Percentiles rank a stretch among this genome's conserved stretches.
Conservation (phyloP, 1,284 basidiomycete genomes). For the Ganoderma multipileum region DNA sequence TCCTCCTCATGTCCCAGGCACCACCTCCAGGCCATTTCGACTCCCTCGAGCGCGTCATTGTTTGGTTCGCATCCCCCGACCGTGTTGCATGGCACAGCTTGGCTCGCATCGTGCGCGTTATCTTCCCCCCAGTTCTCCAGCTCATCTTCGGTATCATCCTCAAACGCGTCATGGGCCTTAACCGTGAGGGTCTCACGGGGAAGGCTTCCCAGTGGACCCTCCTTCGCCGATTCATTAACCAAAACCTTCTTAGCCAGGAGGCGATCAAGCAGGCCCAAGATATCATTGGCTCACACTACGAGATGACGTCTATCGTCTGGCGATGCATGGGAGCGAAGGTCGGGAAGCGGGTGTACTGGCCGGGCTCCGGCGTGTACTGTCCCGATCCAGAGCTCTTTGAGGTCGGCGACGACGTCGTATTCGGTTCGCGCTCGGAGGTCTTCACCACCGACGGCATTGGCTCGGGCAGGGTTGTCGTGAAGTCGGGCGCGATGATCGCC, state of each 20-base stretch:
- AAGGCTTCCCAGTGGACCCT: constrained; percentile 42
- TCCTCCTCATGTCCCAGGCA: constrained; percentile 43
- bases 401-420: constrained; percentile 54
- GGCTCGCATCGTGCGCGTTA: constrained; percentile 47
- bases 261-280: constrained; percentile 46
- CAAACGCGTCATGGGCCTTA: constrained; percentile 50
- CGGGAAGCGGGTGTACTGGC: constrained; percentile 56
- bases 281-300: constrained; percentile 52
- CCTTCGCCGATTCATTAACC: constrained; percentile 49
- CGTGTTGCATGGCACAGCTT: constrained; percentile 49
- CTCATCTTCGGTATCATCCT: constrained; percentile 47
- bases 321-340: constrained; percentile 55
- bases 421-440: constrained; percentile 53
- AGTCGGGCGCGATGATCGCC: constrained; percentile 54
- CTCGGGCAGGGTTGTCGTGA: constrained; percentile 46
- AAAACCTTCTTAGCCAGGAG: constrained; percentile 44
- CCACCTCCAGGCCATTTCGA: constrained; percentile 41
- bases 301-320: constrained; percentile 47
- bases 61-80: constrained; percentile 49
- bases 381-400: constrained; percentile 54
- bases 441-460: constrained; percentile 52
- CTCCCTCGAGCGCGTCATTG: constrained; percentile 46
- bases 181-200: constrained; percentile 38
- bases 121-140: constrained; percentile 47
- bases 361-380: constrained; percentile 52